Evolutionary conservation across 169 alveolate species (phyloP), one percentile per base, ranked within the genome.

Genomic region (Plasmodium vivax): DNA sequence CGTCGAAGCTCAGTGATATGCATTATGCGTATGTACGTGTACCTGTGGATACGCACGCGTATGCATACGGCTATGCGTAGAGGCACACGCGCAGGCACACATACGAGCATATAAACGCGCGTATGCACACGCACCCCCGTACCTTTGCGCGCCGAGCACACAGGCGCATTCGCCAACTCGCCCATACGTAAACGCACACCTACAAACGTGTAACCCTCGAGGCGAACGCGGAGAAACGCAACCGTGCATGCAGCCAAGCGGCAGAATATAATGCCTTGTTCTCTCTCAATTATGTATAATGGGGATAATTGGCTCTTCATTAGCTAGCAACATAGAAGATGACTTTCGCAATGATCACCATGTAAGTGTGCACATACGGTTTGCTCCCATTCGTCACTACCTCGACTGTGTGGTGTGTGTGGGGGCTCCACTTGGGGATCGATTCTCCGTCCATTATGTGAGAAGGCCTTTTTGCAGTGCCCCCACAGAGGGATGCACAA

Each of bases 271-370:
- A 85, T 85, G 93, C 75, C 41, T 43, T 73, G 58, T 72, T 23
- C 51, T 27, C 30, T 43, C 19, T 14, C 38, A 45, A 72, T 85
- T 85, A 71, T 85, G 93, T 85, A 85, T 85, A 85, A 85, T 85
- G 93, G 93, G 93, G 56, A 85, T 85, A 85, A 85, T 85, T 16
- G 84, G 84, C 73, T 85, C 93, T 43, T 72, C 93, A 32, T 23
- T 74, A 43, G 4, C 74, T 72, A 73, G 54, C 62, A 85, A 85
- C 79, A 72, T 41, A 85, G 84, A 85, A 62, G 82, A 83, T 43
- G 84, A 71, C 30, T 27, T 23, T 85, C 75, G 56, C 23, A 43
- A 47, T 41, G 38, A 72, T 71, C 73, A 12, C n/a, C 58, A 47
- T 47, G 58, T 47, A 47, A 47, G 58, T 47, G n/a, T 47, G 12